These are phyloP conservation scores for Flaveria floridana DNA, from an alignment of 140 eudicot species.

Conservation along the genomic window DNA sequence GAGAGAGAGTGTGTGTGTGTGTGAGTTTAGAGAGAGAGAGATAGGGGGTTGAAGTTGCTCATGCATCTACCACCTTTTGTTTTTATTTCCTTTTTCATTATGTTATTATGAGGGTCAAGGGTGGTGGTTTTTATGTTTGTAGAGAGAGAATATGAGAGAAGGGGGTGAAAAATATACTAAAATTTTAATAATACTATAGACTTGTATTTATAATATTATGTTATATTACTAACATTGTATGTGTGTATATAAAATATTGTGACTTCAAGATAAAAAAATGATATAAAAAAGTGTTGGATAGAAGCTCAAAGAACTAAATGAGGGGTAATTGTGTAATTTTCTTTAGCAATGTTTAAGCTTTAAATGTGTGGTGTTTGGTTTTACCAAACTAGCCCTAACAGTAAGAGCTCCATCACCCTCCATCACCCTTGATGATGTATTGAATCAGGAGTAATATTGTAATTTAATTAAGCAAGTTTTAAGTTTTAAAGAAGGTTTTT, in stretches of 20 bases:
- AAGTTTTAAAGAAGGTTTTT: background rate
- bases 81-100: conserved; percentile 29
- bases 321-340: background rate
- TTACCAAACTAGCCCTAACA: background rate
- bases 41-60: conserved; percentile 26
- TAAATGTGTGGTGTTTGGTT: background rate
- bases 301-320: background rate
- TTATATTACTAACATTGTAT: too few species aligned
- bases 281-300: background rate
- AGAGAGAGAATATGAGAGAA: too few species aligned
- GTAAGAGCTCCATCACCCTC: background rate
- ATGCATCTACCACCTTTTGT: conserved; percentile 38
- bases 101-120: conserved; percentile 12
- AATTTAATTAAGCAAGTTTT: background rate
- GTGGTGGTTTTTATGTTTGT: background rate
- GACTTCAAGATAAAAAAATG: too few species aligned
- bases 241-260: too few species aligned
- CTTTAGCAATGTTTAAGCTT: background rate
- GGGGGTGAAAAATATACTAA: background rate
- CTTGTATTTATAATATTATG: too few species aligned
- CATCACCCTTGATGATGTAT: background rate
- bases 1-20: conserved; percentile 23
- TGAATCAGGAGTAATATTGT: background rate
- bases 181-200: too few species aligned
- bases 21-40: conserved; percentile 16